Conservation (phyloP, 31 red algal genomes). For the Asparagopsis taxiformis region DNA sequence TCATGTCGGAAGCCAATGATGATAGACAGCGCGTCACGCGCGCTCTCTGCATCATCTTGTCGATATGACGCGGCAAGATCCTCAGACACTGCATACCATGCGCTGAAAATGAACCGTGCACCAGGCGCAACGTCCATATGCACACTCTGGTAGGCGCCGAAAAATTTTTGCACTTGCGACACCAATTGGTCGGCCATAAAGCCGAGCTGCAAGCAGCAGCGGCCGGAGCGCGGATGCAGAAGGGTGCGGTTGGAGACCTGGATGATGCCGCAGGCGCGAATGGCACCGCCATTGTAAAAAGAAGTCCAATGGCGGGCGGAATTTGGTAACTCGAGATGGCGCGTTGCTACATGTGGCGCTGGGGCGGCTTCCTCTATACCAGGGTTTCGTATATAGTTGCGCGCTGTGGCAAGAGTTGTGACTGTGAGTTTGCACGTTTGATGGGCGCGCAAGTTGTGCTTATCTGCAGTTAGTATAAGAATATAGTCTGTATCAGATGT, state of each 20-base stretch:
- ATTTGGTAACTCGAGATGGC: too few relatives aligned
- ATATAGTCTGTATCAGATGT: too few relatives aligned
- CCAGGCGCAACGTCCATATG: not conserved
- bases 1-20: slow-evolving; percentile 3
- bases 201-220: slow-evolving; percentile 21
- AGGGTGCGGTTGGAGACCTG: not conserved
- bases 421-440: too few relatives aligned
- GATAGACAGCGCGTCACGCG: slow-evolving; percentile 5
- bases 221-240: not conserved
- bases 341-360: too few relatives aligned
- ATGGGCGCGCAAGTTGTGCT: too few relatives aligned
- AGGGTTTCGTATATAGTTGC: too few relatives aligned
- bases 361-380: too few relatives aligned
- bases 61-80: not conserved
- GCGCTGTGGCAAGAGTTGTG: too few relatives aligned
- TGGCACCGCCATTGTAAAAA: slow-evolving; percentile 63
- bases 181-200: not conserved
- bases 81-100: slow-evolving; percentile 19
- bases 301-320: slow-evolving; percentile 57
- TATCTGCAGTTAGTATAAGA: too few relatives aligned
- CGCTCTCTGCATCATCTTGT: not conserved
- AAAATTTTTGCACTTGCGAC: not conserved
- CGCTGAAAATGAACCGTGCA: slow-evolving; percentile 3
- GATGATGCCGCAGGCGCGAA: slow-evolving; percentile 42
- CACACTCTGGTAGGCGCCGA: not conserved